Conservation (phyloP, 805 yeast genomes). For the Starmerella tilneyi region DNA sequence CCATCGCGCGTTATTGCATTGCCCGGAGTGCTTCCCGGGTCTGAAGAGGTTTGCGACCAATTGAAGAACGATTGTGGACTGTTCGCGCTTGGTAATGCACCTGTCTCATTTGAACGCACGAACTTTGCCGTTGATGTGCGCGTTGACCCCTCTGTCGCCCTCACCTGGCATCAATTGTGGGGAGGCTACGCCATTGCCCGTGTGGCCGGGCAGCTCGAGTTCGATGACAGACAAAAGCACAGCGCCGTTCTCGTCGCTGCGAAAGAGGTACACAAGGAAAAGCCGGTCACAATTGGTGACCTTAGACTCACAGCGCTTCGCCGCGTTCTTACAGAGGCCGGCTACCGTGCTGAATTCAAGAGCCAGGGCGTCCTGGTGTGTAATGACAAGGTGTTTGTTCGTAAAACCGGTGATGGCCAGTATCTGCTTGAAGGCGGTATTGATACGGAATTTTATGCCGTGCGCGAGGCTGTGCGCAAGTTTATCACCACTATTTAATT, state of each 20-base stretch:
- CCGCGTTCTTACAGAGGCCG: constrained; percentile 45
- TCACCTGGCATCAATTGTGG: constrained; percentile 76
- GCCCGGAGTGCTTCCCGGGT: constrained; percentile 40
- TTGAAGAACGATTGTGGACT: constrained; percentile 1
- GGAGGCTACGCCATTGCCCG: constrained; percentile 78
- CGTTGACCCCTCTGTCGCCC: constrained; percentile 53
- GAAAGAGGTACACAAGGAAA: background rate
- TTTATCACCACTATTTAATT: constrained; percentile 21
- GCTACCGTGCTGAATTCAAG: constrained; percentile 73
- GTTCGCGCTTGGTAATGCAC: constrained; percentile 14
- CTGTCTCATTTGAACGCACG: constrained; percentile 14
- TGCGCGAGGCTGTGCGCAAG: constrained; percentile 23
- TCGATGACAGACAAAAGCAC: constrained; percentile 16
- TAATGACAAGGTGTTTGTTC: constrained; percentile 61
- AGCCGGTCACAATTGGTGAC: constrained; percentile 74
- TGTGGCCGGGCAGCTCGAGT: constrained; percentile 49
- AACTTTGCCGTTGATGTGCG: constrained; percentile 35
- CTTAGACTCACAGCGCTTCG: constrained; percentile 72
- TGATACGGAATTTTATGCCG: constrained; percentile 55
- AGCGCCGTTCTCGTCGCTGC: constrained; percentile 11
- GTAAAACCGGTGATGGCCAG: constrained; percentile 72
- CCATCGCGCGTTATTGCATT: constrained; percentile 61
- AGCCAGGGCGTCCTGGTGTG: constrained; percentile 90
- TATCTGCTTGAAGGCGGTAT: constrained; percentile 76
- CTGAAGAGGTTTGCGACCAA: constrained; percentile 19